These are phyloP conservation scores for Albatrellus ellisii DNA, from an alignment of 768 basidiomycete genomes.

Conservation along the genomic window DNA sequence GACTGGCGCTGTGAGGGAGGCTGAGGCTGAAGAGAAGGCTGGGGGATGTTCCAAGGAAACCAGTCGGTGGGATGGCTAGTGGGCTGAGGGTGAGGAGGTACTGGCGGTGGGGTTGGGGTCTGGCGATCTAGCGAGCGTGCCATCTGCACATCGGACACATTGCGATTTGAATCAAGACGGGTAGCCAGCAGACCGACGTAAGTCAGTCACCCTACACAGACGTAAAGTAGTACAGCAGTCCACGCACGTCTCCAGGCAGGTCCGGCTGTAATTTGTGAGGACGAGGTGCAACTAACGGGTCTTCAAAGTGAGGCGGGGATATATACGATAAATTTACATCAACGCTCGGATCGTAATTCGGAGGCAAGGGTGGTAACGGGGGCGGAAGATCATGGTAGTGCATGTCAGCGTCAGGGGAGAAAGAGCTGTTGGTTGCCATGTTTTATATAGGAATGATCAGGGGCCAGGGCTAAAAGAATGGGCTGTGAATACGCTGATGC, in stretches of 20 bases:
- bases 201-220: slow-evolving; percentile 8
- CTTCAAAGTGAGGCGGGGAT: slow-evolving; percentile 36
- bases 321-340: slow-evolving; percentile 15
- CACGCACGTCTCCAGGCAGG: slow-evolving; percentile 50
- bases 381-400: slow-evolving; percentile 23
- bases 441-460: too few relatives aligned
- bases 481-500: too few relatives aligned
- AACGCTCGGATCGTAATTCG: slow-evolving; percentile 21
- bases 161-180: slow-evolving; percentile 10
- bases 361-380: slow-evolving; percentile 37
- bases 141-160: slow-evolving; percentile 34
- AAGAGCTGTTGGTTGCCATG: too few relatives aligned
- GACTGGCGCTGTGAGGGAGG: slow-evolving; percentile 12
- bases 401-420: too few relatives aligned
- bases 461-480: too few relatives aligned
- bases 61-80: slow-evolving; percentile 14
- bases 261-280: slow-evolving; percentile 50
- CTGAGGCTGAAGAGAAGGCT: too few relatives aligned
- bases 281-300: slow-evolving; percentile 50
- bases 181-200: slow-evolving; percentile 8
- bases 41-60: slow-evolving; percentile 19
- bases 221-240: background rate
- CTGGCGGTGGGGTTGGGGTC: slow-evolving; percentile 10
- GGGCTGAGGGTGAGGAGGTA: slow-evolving; percentile 10
- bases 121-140: slow-evolving; percentile 47